Conservation (phyloP, 2,329 filamentous ascomycete genomes). For the Pyrenochaeta sp. region DNA sequence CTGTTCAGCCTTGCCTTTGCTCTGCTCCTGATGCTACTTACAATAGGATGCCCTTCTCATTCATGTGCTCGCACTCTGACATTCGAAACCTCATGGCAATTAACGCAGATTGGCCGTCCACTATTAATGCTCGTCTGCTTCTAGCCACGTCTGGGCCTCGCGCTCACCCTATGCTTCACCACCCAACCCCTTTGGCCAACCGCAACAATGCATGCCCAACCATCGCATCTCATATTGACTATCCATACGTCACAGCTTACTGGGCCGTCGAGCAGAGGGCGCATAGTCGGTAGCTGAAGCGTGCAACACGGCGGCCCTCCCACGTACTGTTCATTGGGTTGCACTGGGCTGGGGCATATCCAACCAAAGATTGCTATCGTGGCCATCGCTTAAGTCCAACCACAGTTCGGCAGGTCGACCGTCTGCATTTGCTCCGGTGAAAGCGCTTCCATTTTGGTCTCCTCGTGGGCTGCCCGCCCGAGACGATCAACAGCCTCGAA, state of each 20-base stretch:
- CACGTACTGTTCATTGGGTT: background rate
- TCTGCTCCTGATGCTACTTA: conserved; percentile 1
- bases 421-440: background rate
- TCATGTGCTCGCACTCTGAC: no score
- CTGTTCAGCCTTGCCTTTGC: conserved; percentile 4
- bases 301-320: background rate
- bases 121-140: background rate
- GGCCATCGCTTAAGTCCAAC: background rate
- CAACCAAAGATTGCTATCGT: background rate
- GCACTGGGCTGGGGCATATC: background rate
- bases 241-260: conserved; percentile 2
- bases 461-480: background rate
- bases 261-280: background rate
- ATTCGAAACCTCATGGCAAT: no score
- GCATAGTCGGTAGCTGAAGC: background rate
- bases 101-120: no score
- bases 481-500: background rate
- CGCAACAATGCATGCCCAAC: background rate
- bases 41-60: no score
- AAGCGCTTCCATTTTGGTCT: background rate
- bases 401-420: background rate
- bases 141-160: background rate
- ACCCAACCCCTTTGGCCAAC: no score
- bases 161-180: no score
- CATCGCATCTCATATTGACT: background rate